Base-by-base conservation (phyloP, 176 grass and related monocot species). In the Cocos nucifera region DNA sequence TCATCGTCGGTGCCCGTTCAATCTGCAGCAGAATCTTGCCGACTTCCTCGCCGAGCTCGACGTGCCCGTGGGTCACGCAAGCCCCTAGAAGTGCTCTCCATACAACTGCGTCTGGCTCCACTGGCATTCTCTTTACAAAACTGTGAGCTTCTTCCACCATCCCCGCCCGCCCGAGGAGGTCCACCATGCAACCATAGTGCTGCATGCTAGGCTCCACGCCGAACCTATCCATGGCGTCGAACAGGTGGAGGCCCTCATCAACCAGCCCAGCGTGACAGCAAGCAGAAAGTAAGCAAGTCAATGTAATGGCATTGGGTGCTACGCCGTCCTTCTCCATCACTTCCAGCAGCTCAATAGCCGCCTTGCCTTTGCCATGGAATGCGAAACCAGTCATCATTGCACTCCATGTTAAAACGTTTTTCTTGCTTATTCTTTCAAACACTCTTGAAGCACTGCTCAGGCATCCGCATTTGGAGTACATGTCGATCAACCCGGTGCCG, bases 401-500 rank as follows among this genome's bases (percentile, higher is more conserved):
- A 18, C 54, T 70, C 67, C 67, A 70, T 17, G 54, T 58, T 28
- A 59, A 48, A 3, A 70, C 30, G 44, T 70, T 70, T 49, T 35
- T 70, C 2, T 25, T 17, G 10, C 17, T 50, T 39, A 50, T 70
- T 24, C 22, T 15, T 22, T 58, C 55, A 30, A 70, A 70, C 35
- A 70, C 35, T 26, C 48, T 58, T 10, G 12, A 22, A 22, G 67
- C 67, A 48, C 67, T 49, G 17, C 19, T 32, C 5, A 70, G 19
- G 56, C 29, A 70, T 15, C 68, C 56, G 10, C 68, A 70, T 51
- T 70, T 70, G 56, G 39, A 49, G 35, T 60, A 60, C 68, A 70
- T 70, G 68, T 70, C 56, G 14, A 59, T 54, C 22, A 70, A 51
- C 7, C 35, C 68, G 3, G 68, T 70, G 32, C 56, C 23, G 4